These are phyloP conservation scores for Auxenochlorella pyrenoidosa DNA, from an alignment of 139 green algal species.

Conservation along the genomic window DNA sequence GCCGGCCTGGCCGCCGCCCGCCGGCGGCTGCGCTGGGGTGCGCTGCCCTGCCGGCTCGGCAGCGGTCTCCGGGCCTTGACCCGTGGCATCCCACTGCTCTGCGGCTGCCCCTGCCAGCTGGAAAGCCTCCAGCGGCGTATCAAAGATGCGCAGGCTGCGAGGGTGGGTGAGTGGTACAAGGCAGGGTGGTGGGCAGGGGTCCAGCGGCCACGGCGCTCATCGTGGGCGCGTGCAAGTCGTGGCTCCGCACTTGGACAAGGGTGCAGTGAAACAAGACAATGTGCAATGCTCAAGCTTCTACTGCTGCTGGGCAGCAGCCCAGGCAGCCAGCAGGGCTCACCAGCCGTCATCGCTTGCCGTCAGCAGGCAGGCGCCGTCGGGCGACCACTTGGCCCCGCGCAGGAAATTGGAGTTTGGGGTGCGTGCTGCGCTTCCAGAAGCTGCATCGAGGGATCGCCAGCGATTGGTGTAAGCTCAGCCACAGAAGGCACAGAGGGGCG, in stretches of 20 bases:
- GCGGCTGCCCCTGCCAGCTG: not conserved
- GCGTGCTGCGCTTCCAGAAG: too few species aligned
- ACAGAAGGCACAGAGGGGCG: too few species aligned
- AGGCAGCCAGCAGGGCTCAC: conserved; percentile 43
- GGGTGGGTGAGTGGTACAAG: not conserved
- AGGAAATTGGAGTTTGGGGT: conserved; percentile 79
- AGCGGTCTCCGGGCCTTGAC: not conserved
- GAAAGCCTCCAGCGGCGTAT: conserved; percentile 66
- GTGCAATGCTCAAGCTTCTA: not conserved
- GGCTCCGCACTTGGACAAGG: too few species aligned
- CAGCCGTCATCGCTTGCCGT: conserved; percentile 82
- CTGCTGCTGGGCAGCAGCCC: too few species aligned
- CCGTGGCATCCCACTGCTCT: not conserved
- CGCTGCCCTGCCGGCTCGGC: conserved; percentile 7
- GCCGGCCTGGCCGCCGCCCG: not conserved
- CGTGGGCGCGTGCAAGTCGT: not conserved
- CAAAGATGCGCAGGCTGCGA: conserved; percentile 76
- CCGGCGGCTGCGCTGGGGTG: not conserved
- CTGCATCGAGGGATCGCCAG: not conserved
- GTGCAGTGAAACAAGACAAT: not conserved
- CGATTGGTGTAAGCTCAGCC: not conserved
- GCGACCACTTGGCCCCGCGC: conserved; percentile 84
- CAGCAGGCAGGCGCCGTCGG: conserved; percentile 81
- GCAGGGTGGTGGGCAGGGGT: not conserved
- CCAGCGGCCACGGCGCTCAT: not conserved